Conservation (phyloP, 345 rosid species). For the Gossypium turneri region DNA sequence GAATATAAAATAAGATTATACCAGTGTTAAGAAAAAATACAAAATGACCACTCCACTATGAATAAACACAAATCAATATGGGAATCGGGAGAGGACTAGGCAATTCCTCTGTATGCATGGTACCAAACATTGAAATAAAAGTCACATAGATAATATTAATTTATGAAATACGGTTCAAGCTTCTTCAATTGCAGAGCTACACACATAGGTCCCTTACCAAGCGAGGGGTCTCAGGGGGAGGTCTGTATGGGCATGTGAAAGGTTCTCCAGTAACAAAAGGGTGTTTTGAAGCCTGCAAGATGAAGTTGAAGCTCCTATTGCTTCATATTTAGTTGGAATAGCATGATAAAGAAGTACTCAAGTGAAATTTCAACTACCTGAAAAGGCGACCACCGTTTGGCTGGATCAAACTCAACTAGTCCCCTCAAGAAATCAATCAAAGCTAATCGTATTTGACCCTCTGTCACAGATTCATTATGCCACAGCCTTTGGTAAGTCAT, state of each 20-base stretch:
- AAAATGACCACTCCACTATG: conserved; percentile 10
- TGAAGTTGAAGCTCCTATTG: conserved; percentile 9
- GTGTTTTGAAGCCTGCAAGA: conserved; percentile 88
- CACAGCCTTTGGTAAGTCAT: conserved; percentile 20
- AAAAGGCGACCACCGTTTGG: conserved; percentile 97
- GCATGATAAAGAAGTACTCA: conserved; percentile 18
- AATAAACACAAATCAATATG: not conserved
- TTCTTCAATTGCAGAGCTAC: conserved; percentile 1
- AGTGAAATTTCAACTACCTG: conserved; percentile 52
- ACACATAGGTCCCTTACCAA: conserved; percentile 48
- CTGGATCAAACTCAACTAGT: conserved; percentile 98
- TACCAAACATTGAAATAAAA: conserved; percentile 3
- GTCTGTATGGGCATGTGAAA: conserved; percentile 82
- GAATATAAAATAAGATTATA: not conserved
- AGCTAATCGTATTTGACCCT: conserved; percentile 81
- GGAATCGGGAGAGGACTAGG: not conserved
- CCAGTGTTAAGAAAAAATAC: not conserved
- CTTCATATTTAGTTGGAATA: not conserved
- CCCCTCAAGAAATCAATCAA: conserved; percentile 96
- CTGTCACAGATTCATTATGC: conserved; percentile 39
- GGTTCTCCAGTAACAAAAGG: conserved; percentile 99
- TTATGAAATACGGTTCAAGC: not conserved
- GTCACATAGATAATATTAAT: not conserved
- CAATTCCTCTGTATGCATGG: not conserved
- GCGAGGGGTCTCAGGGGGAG: conserved; percentile 77